Evolutionary conservation across 2,329 filamentous ascomycete species (phyloP), one percentile per base, ranked within the genome.

Genomic region (Colletotrichum zoysiae): DNA sequence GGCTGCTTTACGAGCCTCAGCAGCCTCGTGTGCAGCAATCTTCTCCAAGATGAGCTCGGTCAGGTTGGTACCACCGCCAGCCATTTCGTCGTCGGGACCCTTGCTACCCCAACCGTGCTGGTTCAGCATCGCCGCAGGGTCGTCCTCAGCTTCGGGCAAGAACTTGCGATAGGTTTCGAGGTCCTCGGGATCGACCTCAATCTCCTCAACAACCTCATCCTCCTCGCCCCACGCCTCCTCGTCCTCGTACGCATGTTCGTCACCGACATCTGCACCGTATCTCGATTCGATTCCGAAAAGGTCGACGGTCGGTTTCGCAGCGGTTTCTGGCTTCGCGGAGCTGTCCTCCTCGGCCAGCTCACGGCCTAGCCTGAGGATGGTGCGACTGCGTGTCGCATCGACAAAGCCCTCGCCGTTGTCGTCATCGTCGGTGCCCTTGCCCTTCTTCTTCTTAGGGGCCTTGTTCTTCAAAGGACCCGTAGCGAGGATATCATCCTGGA

Each of bases 41-140:
- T 97, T 97, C 79, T 95, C 91, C 70, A 99, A 84, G 75, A 99
- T 99, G 74, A 99, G 85, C 78, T 97, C 95, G 20, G 96, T 95
- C 69, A 99, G 86, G 80, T 98, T 97, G 74, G 92, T 94, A 18
- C 88, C 86, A 51, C 84, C 84, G 46, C 86, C 83, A 40, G 82
- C 78, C 67, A 78, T 79, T 20, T 82, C 82, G 16, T 83, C 84
- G 61, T 81, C 82, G 5, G 82, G 80, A 50, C 81, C 82, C 80
- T 85, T 81, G 55, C 81, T 80, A 75, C 86, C 86, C 84, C 86
- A 89, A 38, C 88, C 88, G 55, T 93, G 89, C 79, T 74, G 60
- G 33, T 91, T 90, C 75, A 95, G 85, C 75, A 96, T 88, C 14
- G 58, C 73, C 16, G 73, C 68, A 5, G 93, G 90, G 75, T 95